Evolutionary conservation across 371 early-diverging fungal genomes (phyloP), one percentile per base, ranked within the genome.

Genomic region (Capillidium heterosporum): DNA sequence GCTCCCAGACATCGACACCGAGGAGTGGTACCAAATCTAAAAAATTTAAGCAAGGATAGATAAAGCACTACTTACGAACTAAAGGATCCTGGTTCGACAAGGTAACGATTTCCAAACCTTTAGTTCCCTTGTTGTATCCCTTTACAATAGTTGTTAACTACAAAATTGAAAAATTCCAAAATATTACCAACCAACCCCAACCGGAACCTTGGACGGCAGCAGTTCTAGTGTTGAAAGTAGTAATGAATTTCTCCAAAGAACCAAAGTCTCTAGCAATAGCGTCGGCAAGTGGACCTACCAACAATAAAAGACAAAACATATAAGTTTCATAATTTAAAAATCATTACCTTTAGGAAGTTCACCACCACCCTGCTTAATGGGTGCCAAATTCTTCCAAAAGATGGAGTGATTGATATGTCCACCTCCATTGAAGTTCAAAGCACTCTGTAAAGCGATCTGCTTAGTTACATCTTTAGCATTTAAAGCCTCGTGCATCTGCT

Each of bases 1-100:
- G 98, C 72, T 95, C 98, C 98, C 98, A 97, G 11, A 94, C 95
- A 75, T 98, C 99, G 60, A 93, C 69, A 41, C 92, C 94, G 54
- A 98, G 75, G 42, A 98, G 69, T 43, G 97, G 96, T 44, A 85
- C 73, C 54, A 76, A 67, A 17, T 73, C 83, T 57, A 69, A 63
- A 27, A 62, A 59, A 23, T 59, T 48, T 52, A 59, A 58, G 51
- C 19, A 39, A 15, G 29, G 50, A 42, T 32, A 31, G 21, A n/a
- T 26, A n/a, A 32, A 15, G 49, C 24, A 57, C 24, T 29, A 58
- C 60, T 67, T 65, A 75, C 74, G 59, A 41, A 73, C 70, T 58
- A 89, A 71, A 48, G 91, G 91, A 71, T 93, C 93, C 75, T 98
- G 99, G 78, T 98, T 95, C 48, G 88, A 61, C 19, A 91, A 90